These are phyloP conservation scores for Tylopilus rubrobrunneus DNA, from an alignment of 768 basidiomycete species.

Conservation along the genomic window DNA sequence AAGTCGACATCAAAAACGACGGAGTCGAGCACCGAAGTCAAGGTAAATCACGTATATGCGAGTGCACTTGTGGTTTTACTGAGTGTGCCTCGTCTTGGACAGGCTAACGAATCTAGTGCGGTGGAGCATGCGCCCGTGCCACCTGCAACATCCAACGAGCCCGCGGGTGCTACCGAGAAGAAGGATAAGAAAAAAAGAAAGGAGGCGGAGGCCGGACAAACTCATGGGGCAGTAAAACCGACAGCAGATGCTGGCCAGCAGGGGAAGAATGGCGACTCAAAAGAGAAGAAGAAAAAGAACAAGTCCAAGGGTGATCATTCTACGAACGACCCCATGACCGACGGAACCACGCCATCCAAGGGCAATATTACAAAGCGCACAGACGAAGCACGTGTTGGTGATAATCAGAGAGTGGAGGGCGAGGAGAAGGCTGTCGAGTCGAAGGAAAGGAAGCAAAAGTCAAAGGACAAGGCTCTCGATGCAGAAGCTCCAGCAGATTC, in stretches of 20 bases:
- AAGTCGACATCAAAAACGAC: conserved; percentile 11
- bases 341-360: not conserved
- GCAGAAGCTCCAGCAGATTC: not conserved
- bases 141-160: not conserved
- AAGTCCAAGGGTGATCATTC: conserved; percentile 12
- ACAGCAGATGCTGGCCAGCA: not conserved
- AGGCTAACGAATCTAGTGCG: conserved; percentile 1
- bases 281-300: conserved; percentile 19
- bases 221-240: not conserved
- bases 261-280: conserved; percentile 1
- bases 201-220: not conserved
- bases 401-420: not conserved
- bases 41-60: conserved; percentile 15
- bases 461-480: conserved; percentile 5
- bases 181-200: conserved; percentile 14
- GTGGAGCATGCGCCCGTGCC: not conserved
- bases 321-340: not conserved
- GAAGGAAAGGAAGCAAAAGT: conserved; percentile 16
- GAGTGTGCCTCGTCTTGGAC: not conserved
- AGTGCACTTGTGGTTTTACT: conserved; percentile 5
- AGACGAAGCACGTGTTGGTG: not conserved
- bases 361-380: conserved; percentile 2
- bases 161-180: not conserved
- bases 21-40: not conserved
- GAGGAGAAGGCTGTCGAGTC: not conserved